Percentiles rank a stretch among this genome's conserved stretches.
Evolutionary conservation across 2,329 filamentous ascomycete genomes (phyloP).

Genomic region (Neospermospora avenae): DNA sequence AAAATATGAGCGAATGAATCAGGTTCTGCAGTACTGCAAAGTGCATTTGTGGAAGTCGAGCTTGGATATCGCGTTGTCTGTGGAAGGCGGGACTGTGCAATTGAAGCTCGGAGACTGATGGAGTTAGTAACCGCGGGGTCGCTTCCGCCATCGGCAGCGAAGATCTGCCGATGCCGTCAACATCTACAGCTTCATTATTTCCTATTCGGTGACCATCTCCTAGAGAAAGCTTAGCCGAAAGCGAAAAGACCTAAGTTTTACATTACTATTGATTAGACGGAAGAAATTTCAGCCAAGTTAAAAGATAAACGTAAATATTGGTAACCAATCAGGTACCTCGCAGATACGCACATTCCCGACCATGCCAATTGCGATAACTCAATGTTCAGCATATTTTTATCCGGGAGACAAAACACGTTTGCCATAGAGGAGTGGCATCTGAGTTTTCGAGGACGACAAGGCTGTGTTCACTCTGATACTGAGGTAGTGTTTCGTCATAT

Average conservation of each 20-base stretch:
- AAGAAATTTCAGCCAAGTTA: background rate
- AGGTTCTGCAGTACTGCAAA: no score
- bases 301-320: background rate
- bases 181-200: conserved; percentile 6
- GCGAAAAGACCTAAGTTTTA: no score
- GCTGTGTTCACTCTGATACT: no score
- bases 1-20: background rate
- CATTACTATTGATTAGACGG: no score
- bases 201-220: background rate
- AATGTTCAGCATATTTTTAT: no score
- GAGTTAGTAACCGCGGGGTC: background rate
- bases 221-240: background rate
- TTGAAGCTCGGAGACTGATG: background rate
- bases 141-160: background rate
- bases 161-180: background rate
- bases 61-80: background rate
- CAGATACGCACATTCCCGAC: background rate
- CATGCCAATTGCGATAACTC: background rate
- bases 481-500: no score
- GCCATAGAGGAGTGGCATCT: no score
- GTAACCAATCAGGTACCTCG: background rate
- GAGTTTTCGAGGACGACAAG: no score
- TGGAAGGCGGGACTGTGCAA: background rate
- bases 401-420: no score
- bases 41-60: background rate